Conservation (phyloP, 2,329 filamentous ascomycete species). For the Penicillium sp. region DNA sequence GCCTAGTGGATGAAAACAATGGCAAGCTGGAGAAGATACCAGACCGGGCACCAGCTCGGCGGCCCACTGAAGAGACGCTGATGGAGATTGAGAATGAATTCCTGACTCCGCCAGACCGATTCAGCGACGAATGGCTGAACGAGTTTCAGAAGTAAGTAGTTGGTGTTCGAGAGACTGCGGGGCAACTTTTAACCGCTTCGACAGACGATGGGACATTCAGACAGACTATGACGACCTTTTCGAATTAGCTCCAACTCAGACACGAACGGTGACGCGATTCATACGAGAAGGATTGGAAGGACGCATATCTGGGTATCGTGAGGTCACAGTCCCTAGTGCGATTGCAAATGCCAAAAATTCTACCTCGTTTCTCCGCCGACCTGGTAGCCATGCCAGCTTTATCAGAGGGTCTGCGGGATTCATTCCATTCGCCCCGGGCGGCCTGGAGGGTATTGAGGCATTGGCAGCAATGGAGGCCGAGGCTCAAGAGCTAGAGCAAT, state of each 20-base stretch:
- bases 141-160: conserved; percentile 67
- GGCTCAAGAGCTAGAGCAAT: conserved; percentile 51
- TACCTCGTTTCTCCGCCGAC: conserved; percentile 81
- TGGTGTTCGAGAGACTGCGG: background rate
- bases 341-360: conserved; percentile 94
- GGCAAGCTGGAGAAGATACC: conserved; percentile 34
- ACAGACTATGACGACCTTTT: conserved; percentile 81
- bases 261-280: conserved; percentile 90
- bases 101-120: conserved; percentile 71
- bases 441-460: conserved; percentile 79
- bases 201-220: conserved; percentile 71
- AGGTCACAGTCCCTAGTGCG: conserved; percentile 84
- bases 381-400: conserved; percentile 81
- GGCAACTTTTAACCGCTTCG: conserved; percentile 11
- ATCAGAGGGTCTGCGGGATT: conserved; percentile 89
- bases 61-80: conserved; percentile 59
- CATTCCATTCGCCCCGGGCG: conserved; percentile 89
- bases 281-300: conserved; percentile 87
- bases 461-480: conserved; percentile 81
- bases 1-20: conserved; percentile 31
- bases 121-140: conserved; percentile 84
- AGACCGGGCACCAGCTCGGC: conserved; percentile 46
- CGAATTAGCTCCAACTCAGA: conserved; percentile 82
- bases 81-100: conserved; percentile 70
- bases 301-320: conserved; percentile 85